Percentiles rank a stretch among this genome's conserved stretches.
Conservation (phyloP, 2,329 filamentous ascomycete species). For the Sarocladium strictum region DNA sequence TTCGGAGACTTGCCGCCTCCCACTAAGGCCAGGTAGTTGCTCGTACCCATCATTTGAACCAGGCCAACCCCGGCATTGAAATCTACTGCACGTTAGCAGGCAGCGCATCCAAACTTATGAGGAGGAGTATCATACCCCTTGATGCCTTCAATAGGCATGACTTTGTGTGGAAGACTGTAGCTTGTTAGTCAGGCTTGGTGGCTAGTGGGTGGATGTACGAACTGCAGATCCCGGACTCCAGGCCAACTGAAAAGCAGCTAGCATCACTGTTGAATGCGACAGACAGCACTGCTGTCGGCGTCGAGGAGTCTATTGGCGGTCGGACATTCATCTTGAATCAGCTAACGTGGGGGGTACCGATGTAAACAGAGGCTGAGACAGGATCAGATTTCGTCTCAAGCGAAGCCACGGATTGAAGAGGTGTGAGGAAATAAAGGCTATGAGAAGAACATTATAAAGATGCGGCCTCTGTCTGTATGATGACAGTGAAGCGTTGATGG, state of each 20-base stretch:
- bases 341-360: background rate
- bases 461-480: background rate
- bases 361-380: background rate
- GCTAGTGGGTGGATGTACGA: constrained; percentile 26
- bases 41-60: constrained; percentile 79
- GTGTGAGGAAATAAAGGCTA: background rate
- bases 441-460: background rate
- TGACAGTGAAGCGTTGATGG: background rate
- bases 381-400: background rate
- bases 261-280: constrained; percentile 80
- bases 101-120: constrained; percentile 1
- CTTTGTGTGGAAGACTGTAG: constrained; percentile 60
- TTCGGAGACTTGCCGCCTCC: constrained; percentile 82
- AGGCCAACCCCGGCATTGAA: constrained; percentile 78
- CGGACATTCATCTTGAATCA: constrained; percentile 73
- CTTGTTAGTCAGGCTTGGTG: background rate
- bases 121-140: constrained; percentile 30
- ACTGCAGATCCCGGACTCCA: constrained; percentile 84
- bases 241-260: constrained; percentile 79
- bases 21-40: constrained; percentile 83
- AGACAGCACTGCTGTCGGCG: constrained; percentile 70
- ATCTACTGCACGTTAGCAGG: constrained; percentile 36
- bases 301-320: constrained; percentile 73
- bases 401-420: background rate
- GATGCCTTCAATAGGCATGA: constrained; percentile 62